Conservation (phyloP, 805 yeast genomes). For the Crinitomyces ghanaensis region DNA sequence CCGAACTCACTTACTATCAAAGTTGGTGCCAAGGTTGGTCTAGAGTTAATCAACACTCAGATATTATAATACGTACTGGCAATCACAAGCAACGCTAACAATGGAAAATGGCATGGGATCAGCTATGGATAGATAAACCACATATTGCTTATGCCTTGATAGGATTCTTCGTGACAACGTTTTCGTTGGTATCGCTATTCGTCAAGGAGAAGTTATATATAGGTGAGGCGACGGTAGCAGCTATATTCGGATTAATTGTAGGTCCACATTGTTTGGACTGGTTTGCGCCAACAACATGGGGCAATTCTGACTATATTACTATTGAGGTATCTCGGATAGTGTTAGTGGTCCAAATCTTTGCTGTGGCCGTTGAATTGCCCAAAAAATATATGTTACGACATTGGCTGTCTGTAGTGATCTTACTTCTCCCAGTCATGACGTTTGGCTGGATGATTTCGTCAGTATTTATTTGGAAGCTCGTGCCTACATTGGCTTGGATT, state of each 20-base stretch:
- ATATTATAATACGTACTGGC: too few species aligned
- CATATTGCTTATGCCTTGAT: conserved; percentile 83
- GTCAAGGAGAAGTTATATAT: conserved; percentile 75
- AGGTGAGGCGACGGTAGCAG: conserved; percentile 87
- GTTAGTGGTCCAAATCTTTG: conserved; percentile 78
- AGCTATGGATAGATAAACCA: conserved; percentile 42
- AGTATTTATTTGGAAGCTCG: conserved; percentile 62
- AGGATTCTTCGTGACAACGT: conserved; percentile 70
- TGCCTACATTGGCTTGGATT: conserved; percentile 61
- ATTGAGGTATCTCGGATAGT: conserved; percentile 75
- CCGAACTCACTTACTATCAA: too few species aligned
- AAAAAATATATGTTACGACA: conserved; percentile 78
- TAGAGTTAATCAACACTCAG: too few species aligned
- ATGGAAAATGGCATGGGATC: conserved; percentile 23
- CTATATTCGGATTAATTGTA: conserved; percentile 71
- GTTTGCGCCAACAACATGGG: conserved; percentile 81
- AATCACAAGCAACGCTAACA: too few species aligned
- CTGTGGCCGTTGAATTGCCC: conserved; percentile 90
- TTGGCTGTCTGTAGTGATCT: conserved; percentile 62
- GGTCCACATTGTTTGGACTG: conserved; percentile 81
- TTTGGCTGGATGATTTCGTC: conserved; percentile 81
- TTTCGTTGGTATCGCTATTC: conserved; percentile 69
- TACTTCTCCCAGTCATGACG: conserved; percentile 82
- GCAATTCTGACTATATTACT: conserved; percentile 70
- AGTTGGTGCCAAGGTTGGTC: too few species aligned